phyloP scores from a whole-genome alignment of 495 filamentous ascomycete species.

The Cryomyces antarcticus region DNA sequence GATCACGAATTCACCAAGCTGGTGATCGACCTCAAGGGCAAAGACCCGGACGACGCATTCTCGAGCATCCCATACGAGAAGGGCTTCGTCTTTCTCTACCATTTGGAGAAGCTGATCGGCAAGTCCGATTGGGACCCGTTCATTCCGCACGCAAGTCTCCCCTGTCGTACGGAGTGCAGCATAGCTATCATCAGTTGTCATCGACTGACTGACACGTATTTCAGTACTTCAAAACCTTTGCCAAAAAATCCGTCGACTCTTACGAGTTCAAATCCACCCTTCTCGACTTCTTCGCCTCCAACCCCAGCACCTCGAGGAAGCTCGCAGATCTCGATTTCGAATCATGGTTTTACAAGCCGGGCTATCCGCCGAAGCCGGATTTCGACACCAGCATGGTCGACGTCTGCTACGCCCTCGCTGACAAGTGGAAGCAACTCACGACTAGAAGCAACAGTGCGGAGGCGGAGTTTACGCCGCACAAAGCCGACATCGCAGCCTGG shows the following conservation, averaged over 20 bases:
- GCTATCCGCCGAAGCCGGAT: slow-evolving; percentile 69
- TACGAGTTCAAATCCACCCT: slow-evolving; percentile 83
- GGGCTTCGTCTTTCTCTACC: slow-evolving; percentile 61
- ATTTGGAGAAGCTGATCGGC: slow-evolving; percentile 70
- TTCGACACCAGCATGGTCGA: slow-evolving; percentile 82
- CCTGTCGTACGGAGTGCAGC: neutral
- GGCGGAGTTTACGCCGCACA: slow-evolving; percentile 35
- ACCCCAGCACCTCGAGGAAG: slow-evolving; percentile 42
- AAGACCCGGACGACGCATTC: slow-evolving; percentile 91
- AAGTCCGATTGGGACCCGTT: slow-evolving; percentile 76
- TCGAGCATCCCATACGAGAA: slow-evolving; percentile 68
- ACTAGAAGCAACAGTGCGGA: slow-evolving; percentile 10
- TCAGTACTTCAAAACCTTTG: slow-evolving; percentile 67
- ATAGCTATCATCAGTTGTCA: neutral
- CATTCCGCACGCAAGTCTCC: slow-evolving; percentile 49
- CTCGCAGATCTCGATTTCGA: slow-evolving; percentile 70
- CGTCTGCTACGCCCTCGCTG: slow-evolving; percentile 59
- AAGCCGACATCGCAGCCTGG: slow-evolving; percentile 48
- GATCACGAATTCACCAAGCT: slow-evolving; percentile 88
- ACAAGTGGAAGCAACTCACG: slow-evolving; percentile 46
- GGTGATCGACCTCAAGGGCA: slow-evolving; percentile 63
- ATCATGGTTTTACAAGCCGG: slow-evolving; percentile 62
- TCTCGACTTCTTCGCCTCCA: slow-evolving; percentile 57
- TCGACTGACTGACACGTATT: slow-evolving; percentile 4
- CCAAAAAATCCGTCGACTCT: slow-evolving; percentile 65